These are phyloP conservation scores for Pseudogymnoascus sp. DNA, from an alignment of 2,329 filamentous ascomycete species.

Conservation along the genomic window DNA sequence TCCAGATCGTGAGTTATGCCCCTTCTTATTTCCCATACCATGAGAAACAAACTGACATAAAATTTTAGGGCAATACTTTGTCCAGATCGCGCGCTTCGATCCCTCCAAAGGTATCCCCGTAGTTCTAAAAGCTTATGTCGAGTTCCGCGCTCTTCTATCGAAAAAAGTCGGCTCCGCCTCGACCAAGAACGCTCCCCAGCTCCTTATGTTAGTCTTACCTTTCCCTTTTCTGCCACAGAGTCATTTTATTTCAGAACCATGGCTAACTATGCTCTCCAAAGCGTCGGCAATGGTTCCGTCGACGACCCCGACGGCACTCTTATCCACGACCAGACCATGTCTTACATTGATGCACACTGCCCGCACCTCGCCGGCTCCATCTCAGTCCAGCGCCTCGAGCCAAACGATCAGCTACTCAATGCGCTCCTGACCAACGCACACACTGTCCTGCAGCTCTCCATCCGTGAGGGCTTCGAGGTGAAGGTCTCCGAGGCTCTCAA, in stretches of 20 bases:
- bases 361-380: conserved; percentile 57
- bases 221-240: background rate
- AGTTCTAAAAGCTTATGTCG: conserved; percentile 67
- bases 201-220: conserved; percentile 51
- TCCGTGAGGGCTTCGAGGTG: conserved; percentile 76
- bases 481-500: conserved; percentile 80
- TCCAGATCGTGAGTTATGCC: conserved; percentile 39
- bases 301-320: conserved; percentile 71
- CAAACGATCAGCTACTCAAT: conserved; percentile 75
- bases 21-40: background rate
- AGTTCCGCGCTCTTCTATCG: conserved; percentile 54
- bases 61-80: conserved; percentile 58
- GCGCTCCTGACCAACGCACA: conserved; percentile 64
- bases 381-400: conserved; percentile 68
- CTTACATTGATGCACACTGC: conserved; percentile 57
- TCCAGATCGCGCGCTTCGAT: conserved; percentile 76
- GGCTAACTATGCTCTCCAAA: background rate
- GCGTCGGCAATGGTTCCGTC: conserved; percentile 68
- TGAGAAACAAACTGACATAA: background rate
- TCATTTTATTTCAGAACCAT: background rate
- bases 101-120: conserved; percentile 76
- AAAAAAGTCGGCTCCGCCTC: conserved; percentile 39
- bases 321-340: conserved; percentile 66
- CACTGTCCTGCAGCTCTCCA: conserved; percentile 71
- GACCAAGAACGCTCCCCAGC: conserved; percentile 54